Base-by-base conservation (phyloP, 163 green algal species). In the Chloromonas sp. region DNA sequence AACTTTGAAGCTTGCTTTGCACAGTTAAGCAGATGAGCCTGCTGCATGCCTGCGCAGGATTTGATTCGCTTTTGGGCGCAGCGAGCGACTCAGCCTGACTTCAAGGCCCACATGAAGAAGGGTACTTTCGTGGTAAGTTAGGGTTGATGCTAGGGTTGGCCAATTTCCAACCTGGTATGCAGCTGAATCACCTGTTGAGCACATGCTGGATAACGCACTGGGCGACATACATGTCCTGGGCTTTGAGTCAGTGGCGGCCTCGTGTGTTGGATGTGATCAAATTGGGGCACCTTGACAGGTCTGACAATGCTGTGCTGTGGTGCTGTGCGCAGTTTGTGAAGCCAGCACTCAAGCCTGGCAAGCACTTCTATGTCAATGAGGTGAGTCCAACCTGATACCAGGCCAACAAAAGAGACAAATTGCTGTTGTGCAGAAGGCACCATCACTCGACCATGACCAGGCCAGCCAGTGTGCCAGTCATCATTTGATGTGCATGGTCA, bases 61-160 rank as follows among this genome's bases (percentile, higher is more conserved):
- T 87, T 70, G 80, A 1, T 77, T 1, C 14, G 78, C 3, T 83
- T 79, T 60, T 58, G 87, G 0, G 86, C 83, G 0, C 79, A 89
- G 62, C 83, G 86, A 0, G 86, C 86, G 14, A 89, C 83, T 14
- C 76, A 89, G 1, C 86, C 86, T 1, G 77, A 87, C 11, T 82
- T 87, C n/a, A 89, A 89, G 66, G 3, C 71, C 14, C 62, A 66
- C 2, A 89, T 84, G 62, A 77, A 76, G 1, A 87, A 86, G 60
- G 86, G 86, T 1, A 58, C 86, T 0, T 89, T 89, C 60, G 83
- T 89, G 86, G 86, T 89, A 71, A 84, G 86, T 77, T 15, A 74
- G 36, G 36, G 36, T 36, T 36, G 36, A 36, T 76, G 66, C 8
- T 76, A 11, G 5, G 8, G 5, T 76, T 11, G 8, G 66, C 11